Conservation (phyloP, 169 alveolate species). For the Cryptosporidium andersoni region DNA sequence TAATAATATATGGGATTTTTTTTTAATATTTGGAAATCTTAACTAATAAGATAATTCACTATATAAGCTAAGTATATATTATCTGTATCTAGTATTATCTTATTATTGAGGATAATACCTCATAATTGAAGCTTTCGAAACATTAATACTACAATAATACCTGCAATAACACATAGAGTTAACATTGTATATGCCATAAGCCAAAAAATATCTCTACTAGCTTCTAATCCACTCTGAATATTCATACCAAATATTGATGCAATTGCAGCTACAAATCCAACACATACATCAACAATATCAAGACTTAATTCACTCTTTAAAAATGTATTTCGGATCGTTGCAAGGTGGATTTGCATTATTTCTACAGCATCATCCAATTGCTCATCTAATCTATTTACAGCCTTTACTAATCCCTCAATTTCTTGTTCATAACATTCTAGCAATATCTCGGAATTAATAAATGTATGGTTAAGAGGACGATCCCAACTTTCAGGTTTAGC, state of each 20-base stretch:
- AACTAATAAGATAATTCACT: no score
- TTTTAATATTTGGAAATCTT: no score
- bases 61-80: no score
- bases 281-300: constrained; percentile 79
- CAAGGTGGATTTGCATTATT: constrained; percentile 81
- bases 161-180: constrained; percentile 72
- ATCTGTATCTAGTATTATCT: no score
- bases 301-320: constrained; percentile 81
- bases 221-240: constrained; percentile 79
- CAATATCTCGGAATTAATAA: constrained; percentile 79
- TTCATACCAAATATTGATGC: constrained; percentile 86
- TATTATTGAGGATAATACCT: not conserved
- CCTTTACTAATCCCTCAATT: constrained; percentile 78
- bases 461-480: constrained; percentile 73
- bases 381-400: constrained; percentile 76
- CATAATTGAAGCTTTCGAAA: constrained; percentile 54
- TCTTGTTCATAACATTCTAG: constrained; percentile 82
- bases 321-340: constrained; percentile 80
- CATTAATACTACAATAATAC: constrained; percentile 47
- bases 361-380: constrained; percentile 83
- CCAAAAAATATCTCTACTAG: constrained; percentile 78
- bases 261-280: constrained; percentile 80
- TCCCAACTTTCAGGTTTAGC: constrained; percentile 78
- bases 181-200: constrained; percentile 75
- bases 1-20: no score